These are phyloP conservation scores for Mycena pura DNA, from an alignment of 768 basidiomycete genomes.

Conservation along the genomic window DNA sequence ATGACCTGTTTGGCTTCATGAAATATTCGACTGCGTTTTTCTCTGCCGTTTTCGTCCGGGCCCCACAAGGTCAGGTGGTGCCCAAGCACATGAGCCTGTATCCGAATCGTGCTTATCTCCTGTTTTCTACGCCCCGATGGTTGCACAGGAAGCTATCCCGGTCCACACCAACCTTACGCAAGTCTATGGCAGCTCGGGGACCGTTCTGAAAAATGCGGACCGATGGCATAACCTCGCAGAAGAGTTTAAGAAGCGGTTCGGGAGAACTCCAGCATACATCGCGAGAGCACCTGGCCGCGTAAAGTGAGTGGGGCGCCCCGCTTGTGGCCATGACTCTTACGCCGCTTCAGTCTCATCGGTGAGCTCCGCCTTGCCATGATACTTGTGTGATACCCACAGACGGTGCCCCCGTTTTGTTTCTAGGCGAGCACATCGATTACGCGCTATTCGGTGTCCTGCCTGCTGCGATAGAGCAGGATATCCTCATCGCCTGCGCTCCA, in stretches of 20 bases:
- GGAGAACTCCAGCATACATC: constrained; percentile 71
- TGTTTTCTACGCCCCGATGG: constrained; percentile 41
- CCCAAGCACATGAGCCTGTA: neutral
- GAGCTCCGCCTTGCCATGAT: constrained; percentile 6
- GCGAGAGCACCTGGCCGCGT: constrained; percentile 82
- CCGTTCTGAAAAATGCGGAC: constrained; percentile 60
- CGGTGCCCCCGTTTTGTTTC: constrained; percentile 31
- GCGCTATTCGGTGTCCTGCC: constrained; percentile 85
- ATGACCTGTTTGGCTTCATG: too few relatives aligned
- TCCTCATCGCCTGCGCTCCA: constrained; percentile 78
- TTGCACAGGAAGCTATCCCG: constrained; percentile 64
- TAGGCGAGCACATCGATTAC: constrained; percentile 88
- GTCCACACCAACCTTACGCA: constrained; percentile 64
- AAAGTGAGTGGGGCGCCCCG: constrained; percentile 55
- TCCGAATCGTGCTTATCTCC: neutral
- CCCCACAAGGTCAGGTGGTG: neutral
- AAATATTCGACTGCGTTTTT: too few relatives aligned
- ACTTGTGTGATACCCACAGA: neutral
- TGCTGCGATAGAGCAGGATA: constrained; percentile 84
- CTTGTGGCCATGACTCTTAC: neutral
- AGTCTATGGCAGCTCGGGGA: constrained; percentile 59
- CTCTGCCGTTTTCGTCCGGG: neutral
- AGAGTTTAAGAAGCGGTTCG: constrained; percentile 70
- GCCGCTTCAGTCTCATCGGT: constrained; percentile 51
- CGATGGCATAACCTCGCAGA: constrained; percentile 68